These are phyloP conservation scores for Lactarius evosmus DNA, from an alignment of 768 basidiomycete species.

Conservation along the genomic window DNA sequence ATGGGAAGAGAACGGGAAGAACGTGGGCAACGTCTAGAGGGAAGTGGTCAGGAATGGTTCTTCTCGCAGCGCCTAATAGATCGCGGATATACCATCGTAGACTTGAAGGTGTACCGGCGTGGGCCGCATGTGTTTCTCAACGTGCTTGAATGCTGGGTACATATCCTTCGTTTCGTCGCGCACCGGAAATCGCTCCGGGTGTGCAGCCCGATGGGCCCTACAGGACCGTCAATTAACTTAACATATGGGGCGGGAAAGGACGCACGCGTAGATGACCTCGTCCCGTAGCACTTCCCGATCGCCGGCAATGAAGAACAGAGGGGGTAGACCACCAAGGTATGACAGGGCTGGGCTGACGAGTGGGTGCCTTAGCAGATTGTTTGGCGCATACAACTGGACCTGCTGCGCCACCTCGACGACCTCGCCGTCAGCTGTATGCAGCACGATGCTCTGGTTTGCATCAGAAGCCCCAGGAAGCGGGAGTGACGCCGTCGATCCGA, in stretches of 20 bases:
- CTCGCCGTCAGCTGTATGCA: conserved; percentile 51
- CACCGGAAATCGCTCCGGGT: conserved; percentile 66
- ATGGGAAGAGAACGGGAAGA: conserved; percentile 68
- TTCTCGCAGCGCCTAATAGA: conserved; percentile 11
- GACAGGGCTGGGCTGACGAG: conserved; percentile 76
- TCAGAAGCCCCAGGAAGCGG: conserved; percentile 38
- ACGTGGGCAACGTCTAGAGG: conserved; percentile 66
- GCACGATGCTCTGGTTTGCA: conserved; percentile 44
- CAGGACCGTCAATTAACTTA: not conserved
- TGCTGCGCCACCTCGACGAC: conserved; percentile 57
- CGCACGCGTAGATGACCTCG: conserved; percentile 83
- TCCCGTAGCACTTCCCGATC: conserved; percentile 91
- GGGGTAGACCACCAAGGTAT: conserved; percentile 89
- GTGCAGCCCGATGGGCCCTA: conserved; percentile 88
- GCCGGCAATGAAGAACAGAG: conserved; percentile 78
- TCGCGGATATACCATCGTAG: conserved; percentile 65
- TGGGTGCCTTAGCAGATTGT: conserved; percentile 73
- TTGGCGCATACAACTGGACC: conserved; percentile 84
- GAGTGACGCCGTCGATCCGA: conserved; percentile 47
- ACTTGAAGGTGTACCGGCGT: conserved; percentile 91
- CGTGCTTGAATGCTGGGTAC: conserved; percentile 55
- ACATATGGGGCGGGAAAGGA: conserved; percentile 21
- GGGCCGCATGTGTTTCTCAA: conserved; percentile 51
- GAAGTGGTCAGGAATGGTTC: conserved; percentile 6
- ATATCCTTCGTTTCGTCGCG: conserved; percentile 44